Conservation (phyloP, 768 basidiomycete species). For the Leucocoprinus sp. region DNA sequence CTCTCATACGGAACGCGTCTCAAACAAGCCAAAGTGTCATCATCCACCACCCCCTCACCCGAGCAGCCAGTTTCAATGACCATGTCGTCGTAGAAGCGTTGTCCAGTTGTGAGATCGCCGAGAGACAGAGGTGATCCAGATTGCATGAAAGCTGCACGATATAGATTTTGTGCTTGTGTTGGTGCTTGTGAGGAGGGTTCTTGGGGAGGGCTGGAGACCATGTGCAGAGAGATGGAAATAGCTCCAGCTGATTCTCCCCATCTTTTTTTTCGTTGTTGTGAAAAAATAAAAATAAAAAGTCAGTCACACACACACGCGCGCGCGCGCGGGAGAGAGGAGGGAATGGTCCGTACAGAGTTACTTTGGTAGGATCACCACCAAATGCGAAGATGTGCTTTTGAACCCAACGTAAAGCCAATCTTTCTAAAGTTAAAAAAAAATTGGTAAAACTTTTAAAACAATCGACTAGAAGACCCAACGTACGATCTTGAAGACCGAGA, state of each 20-base stretch:
- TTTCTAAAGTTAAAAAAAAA: slow-evolving; percentile 6
- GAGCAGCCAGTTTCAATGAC: no score
- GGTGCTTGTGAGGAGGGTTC: no score
- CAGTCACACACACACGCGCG: slow-evolving; percentile 3
- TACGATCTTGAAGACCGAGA: slow-evolving; percentile 44
- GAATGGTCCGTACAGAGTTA: no score
- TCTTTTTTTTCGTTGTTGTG: not conserved
- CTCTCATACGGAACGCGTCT: no score
- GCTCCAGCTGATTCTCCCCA: slow-evolving; percentile 13
- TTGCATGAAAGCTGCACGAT: slow-evolving; percentile 10
- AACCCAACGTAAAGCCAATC: slow-evolving; percentile 49
- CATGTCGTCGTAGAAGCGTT: no score
- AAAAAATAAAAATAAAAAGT: not conserved
- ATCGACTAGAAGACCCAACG: no score
- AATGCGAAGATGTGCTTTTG: slow-evolving; percentile 51
- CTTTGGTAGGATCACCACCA: slow-evolving; percentile 50
- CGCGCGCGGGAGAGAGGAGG: no score
- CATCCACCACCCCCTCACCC: no score
- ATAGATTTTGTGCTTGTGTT: slow-evolving; percentile 2
- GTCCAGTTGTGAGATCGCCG: slow-evolving; percentile 32
- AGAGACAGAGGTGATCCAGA: slow-evolving; percentile 39
- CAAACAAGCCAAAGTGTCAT: no score
- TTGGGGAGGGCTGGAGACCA: no score
- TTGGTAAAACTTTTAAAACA: slow-evolving; percentile 18
- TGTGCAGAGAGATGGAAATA: slow-evolving; percentile 6